Evolutionary conservation across 192 early-diverging fungal genomes (phyloP).

Genomic region (Coemansia sp.): DNA sequence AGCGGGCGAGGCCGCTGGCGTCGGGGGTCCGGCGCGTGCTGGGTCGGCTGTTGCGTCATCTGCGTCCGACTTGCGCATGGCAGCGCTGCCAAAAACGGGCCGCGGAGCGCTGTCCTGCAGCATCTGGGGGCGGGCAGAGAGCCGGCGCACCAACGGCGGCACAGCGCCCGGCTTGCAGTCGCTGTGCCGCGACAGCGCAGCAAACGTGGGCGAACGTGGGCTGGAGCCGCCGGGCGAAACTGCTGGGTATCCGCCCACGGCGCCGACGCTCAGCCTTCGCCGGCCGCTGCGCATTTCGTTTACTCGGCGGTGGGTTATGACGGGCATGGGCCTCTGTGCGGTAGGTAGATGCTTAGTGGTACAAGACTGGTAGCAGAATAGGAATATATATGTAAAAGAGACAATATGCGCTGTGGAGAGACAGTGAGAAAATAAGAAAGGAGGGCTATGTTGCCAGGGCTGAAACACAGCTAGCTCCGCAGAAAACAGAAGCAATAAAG

Average conservation of each 20-base stretch:
- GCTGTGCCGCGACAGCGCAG: constrained; percentile 3
- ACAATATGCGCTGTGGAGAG: constrained; percentile 1
- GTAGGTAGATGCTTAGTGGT: neutral
- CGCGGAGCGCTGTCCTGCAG: constrained; percentile 1
- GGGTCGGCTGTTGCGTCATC: neutral
- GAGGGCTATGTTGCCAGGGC: neutral
- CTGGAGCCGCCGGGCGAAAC: neutral
- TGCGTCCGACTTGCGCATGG: neutral
- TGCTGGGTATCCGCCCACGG: constrained; percentile 22
- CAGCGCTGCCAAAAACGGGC: neutral
- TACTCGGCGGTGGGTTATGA: constrained; percentile 51
- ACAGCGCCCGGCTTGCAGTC: constrained; percentile 10
- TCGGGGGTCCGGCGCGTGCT: neutral
- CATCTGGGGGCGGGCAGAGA: neutral
- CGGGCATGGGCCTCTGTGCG: constrained; percentile 31
- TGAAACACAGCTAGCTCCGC: neutral
- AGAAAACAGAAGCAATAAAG: neutral
- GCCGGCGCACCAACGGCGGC: constrained; percentile 1
- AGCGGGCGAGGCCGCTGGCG: neutral
- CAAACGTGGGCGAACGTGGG: neutral
- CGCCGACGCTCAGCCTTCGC: constrained; percentile 52
- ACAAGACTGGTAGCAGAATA: neutral
- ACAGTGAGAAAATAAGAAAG: constrained; percentile 4
- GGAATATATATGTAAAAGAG: neutral
- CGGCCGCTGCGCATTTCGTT: constrained; percentile 51